Evolutionary conservation across 345 rosid genomes (phyloP), one percentile per base, ranked within the genome.

Genomic region (Laguncularia racemosa): DNA sequence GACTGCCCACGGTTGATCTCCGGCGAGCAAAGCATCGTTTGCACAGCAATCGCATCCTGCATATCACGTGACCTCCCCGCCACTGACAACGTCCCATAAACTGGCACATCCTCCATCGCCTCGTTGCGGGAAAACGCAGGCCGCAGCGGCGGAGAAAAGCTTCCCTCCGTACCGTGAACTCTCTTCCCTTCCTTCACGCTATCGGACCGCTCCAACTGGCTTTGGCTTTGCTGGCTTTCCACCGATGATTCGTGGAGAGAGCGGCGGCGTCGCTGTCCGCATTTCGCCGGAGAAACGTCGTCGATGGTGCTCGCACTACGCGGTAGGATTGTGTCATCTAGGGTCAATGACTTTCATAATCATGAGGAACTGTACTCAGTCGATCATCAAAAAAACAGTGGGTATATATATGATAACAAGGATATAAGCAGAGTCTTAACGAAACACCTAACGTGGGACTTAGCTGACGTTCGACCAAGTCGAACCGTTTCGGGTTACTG

Each of bases 31-130:
- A 89, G 64, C 48, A 51, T 73, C 12, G 81, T 74, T 33, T 54
- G 61, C 9, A 70, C 79, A 19, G 67, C 68, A 46, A 82, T 67
- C 26, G 78, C 53, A 20, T 86, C 91, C 56, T 89, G 95, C 95
- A 84, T 84, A 18, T 72, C 84, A 49, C 86, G 71, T 3, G 81
- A 62, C 60, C 81, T 78, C 46, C 91, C 95, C 9, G 78, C 47
- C 50, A 85, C 78, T 3, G 89, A 75, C 50, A 85, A 69, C 46
- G 67, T 53, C 10, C 95, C 95, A 59, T 73, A 70, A 38, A 58
- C 60, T 3, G 86, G 86, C 65, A 66, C 77, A 14, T 6, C 55
- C 26, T 44, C 68, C 3, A 50, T 40, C 20, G 51, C 61, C 47
- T 55, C 21, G 59, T 11, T 14, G 50, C 57, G 45, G 17, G 50